phyloP scores from a whole-genome alignment of 2,329 filamentous ascomycete species.

The Colletotrichum karsti region DNA sequence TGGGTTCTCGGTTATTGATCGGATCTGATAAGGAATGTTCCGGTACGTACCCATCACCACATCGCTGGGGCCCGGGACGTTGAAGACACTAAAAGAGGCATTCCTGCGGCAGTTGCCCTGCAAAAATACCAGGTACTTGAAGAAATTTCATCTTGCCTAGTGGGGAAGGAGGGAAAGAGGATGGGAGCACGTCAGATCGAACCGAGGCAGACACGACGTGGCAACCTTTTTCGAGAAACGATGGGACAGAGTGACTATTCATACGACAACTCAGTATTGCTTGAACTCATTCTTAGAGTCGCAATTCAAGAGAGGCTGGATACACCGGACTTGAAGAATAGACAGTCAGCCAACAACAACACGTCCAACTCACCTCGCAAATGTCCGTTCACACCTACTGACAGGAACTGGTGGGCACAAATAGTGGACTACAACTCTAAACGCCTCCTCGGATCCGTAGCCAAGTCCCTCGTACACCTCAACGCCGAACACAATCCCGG shows the following conservation, averaged over 20 bases:
- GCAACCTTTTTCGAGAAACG: neutral
- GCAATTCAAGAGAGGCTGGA: too few relatives aligned
- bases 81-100: slow-evolving; percentile 18
- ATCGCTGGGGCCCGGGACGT: neutral
- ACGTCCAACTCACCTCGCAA: neutral
- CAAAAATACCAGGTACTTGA: neutral
- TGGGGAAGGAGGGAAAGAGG: slow-evolving; percentile 1
- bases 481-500: slow-evolving; percentile 19
- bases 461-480: neutral
- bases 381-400: neutral
- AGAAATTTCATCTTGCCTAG: neutral
- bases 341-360: too few relatives aligned
- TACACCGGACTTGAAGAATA: too few relatives aligned
- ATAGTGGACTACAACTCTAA: slow-evolving; percentile 12
- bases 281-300: too few relatives aligned
- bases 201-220: neutral
- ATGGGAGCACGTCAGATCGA: neutral
- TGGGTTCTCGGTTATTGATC: slow-evolving; percentile 20
- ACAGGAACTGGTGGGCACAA: neutral
- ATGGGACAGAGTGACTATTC: neutral
- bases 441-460: slow-evolving; percentile 19
- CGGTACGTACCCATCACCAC: slow-evolving; percentile 18
- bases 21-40: slow-evolving; percentile 27
- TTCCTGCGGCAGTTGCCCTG: slow-evolving; percentile 12
- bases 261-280: too few relatives aligned